A percentile compares a stretch with the other conserved stretches of the same genome.
These are phyloP conservation scores for Stevia rebaudiana DNA, from an alignment of 140 eudicot species.

Conservation along the genomic window DNA sequence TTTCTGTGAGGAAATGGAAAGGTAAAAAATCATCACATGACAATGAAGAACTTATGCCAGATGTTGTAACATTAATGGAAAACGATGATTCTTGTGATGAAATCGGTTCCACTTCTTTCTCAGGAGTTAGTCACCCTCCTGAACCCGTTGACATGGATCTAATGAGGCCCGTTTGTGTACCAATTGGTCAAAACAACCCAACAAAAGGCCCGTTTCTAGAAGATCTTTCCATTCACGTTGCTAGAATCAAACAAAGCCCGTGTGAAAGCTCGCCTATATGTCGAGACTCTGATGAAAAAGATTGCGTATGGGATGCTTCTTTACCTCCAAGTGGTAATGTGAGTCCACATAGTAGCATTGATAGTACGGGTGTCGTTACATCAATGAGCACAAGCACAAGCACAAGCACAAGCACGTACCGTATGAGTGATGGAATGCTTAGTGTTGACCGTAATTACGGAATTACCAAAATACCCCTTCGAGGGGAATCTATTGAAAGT, in stretches of 20 bases:
- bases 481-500: conserved; percentile 72
- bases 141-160: conserved; percentile 72
- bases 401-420: too few relatives aligned
- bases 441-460: conserved; percentile 51
- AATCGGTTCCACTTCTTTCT: conserved; percentile 56
- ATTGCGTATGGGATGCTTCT: conserved; percentile 87
- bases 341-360: conserved; percentile 82
- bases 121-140: conserved; percentile 84
- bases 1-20: conserved; percentile 37
- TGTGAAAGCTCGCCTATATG: conserved; percentile 33
- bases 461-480: conserved; percentile 44
- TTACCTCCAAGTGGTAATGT: conserved; percentile 93
- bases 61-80: conserved; percentile 36
- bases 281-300: conserved; percentile 60
- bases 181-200: conserved; percentile 55
- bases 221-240: conserved; percentile 55
- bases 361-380: conserved; percentile 43
- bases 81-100: conserved; percentile 66
- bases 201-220: conserved; percentile 64
- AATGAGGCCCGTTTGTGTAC: conserved; percentile 73
- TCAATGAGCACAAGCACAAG: conserved; percentile 62
- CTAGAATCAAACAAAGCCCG: conserved; percentile 42
- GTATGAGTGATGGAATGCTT: conserved; percentile 72
- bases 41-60: conserved; percentile 59
- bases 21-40: conserved; percentile 42